Evolutionary conservation across 495 filamentous ascomycete genomes (phyloP).

Genomic region (Extremus antarcticus): DNA sequence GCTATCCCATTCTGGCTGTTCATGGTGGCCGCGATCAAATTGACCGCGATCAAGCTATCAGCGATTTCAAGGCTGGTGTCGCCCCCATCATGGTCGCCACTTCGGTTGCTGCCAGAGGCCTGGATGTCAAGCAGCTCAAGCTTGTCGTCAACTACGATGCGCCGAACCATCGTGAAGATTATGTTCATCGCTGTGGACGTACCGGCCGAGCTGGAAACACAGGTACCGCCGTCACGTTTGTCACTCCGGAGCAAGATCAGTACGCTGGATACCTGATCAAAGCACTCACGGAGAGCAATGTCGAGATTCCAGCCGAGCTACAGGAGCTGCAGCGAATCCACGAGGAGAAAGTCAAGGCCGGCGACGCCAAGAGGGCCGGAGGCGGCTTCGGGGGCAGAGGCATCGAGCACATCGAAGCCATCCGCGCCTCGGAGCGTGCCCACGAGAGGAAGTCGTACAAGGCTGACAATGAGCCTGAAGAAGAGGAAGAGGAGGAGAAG

Average conservation of each 20-base stretch:
- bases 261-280: slow-evolving; percentile 85
- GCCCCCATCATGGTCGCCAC: slow-evolving; percentile 88
- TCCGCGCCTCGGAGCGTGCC: slow-evolving; percentile 71
- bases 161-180: slow-evolving; percentile 94
- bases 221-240: slow-evolving; percentile 88
- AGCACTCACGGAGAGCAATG: slow-evolving; percentile 83
- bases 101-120: slow-evolving; percentile 85
- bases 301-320: slow-evolving; percentile 62
- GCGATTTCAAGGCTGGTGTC: slow-evolving; percentile 87
- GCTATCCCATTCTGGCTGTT: slow-evolving; percentile 91
- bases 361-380: slow-evolving; percentile 71
- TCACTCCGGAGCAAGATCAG: slow-evolving; percentile 83
- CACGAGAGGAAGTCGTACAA: slow-evolving; percentile 83
- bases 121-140: slow-evolving; percentile 95
- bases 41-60: slow-evolving; percentile 87
- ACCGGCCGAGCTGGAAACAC: slow-evolving; percentile 92
- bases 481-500: slow-evolving; percentile 58
- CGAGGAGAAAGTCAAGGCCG: slow-evolving; percentile 81
- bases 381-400: slow-evolving; percentile 94
- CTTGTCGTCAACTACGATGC: slow-evolving; percentile 95
- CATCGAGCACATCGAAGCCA: slow-evolving; percentile 78
- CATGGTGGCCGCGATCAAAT: slow-evolving; percentile 94
- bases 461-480: slow-evolving; percentile 79
- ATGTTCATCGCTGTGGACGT: slow-evolving; percentile 89
- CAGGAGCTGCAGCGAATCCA: slow-evolving; percentile 56